Evolutionary conservation across 2,329 filamentous ascomycete species (phyloP).

Genomic region (Trichoderma gracile): DNA sequence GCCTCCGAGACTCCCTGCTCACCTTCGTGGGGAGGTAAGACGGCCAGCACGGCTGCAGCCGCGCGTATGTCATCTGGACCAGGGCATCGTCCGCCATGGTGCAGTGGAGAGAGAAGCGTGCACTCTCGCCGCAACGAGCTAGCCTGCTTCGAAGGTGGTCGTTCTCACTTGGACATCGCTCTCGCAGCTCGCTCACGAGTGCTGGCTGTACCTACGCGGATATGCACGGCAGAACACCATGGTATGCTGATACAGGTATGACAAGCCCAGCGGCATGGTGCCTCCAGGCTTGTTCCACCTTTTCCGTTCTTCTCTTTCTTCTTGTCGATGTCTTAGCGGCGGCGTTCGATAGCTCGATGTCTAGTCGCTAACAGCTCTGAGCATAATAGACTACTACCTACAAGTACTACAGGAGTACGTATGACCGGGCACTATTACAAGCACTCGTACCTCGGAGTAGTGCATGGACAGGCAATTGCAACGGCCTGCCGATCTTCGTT

Average conservation of each 20-base stretch:
- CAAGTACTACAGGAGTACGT: no score
- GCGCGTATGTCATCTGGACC: conserved; percentile 24
- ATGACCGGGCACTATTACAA: no score
- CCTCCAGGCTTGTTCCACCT: neutral
- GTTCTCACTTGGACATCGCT: neutral
- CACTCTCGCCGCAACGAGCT: conserved; percentile 13
- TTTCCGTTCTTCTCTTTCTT: neutral
- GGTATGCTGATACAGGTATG: no score
- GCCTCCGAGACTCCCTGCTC: conserved; percentile 21
- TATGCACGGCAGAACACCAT: no score
- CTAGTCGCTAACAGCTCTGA: neutral
- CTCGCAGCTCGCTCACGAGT: neutral
- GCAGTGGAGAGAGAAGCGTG: conserved; percentile 11
- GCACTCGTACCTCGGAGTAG: neutral
- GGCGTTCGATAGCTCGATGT: conserved; percentile 12
- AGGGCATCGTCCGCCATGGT: conserved; percentile 16
- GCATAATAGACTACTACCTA: neutral
- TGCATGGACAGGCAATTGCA: conserved; percentile 5
- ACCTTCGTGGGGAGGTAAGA: conserved; percentile 23
- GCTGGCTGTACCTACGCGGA: no score
- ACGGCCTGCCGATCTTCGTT: conserved; percentile 20
- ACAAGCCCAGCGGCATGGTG: no score
- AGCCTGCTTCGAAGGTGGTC: neutral
- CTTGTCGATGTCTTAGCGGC: neutral
- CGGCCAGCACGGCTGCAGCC: conserved; percentile 27